These are phyloP conservation scores for Colletotrichum higginsianum DNA, from an alignment of 2,329 filamentous ascomycete species.

Conservation along the genomic window DNA sequence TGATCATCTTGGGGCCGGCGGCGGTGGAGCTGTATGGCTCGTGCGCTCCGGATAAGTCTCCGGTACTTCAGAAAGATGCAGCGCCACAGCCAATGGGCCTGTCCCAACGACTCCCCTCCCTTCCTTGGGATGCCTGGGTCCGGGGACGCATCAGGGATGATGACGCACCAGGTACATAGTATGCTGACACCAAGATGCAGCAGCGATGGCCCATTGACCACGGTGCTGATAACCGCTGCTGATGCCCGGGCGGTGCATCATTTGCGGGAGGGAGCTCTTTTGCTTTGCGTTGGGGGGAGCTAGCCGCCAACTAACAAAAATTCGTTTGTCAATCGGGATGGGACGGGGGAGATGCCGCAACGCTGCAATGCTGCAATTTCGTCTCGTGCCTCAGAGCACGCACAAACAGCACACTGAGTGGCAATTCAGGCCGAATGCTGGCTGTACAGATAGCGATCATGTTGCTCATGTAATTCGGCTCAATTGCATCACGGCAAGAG, in stretches of 20 bases:
- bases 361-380: constrained; percentile 16
- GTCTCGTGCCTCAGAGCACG: constrained; percentile 21
- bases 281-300: constrained; percentile 4
- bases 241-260: not conserved
- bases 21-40: constrained; percentile 21
- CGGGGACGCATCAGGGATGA: constrained; percentile 38
- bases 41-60: constrained; percentile 36
- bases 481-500: not conserved
- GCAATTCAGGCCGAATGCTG: not conserved
- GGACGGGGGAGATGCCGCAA: not conserved
- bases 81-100: constrained; percentile 32
- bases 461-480: not conserved
- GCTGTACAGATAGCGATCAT: too few relatives aligned
- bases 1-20: constrained; percentile 12
- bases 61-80: constrained; percentile 32
- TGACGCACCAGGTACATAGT: constrained; percentile 30
- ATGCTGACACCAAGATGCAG: constrained; percentile 27
- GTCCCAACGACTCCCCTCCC: constrained; percentile 35
- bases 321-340: not conserved
- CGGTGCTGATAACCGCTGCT: constrained; percentile 31
- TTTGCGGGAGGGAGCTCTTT: constrained; percentile 10
- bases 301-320: constrained; percentile 5
- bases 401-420: not conserved
- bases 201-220: constrained; percentile 7
- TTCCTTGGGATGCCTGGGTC: not conserved